These are phyloP conservation scores for Starmera quercuum DNA, from an alignment of 805 yeast genomes.

Conservation along the genomic window DNA sequence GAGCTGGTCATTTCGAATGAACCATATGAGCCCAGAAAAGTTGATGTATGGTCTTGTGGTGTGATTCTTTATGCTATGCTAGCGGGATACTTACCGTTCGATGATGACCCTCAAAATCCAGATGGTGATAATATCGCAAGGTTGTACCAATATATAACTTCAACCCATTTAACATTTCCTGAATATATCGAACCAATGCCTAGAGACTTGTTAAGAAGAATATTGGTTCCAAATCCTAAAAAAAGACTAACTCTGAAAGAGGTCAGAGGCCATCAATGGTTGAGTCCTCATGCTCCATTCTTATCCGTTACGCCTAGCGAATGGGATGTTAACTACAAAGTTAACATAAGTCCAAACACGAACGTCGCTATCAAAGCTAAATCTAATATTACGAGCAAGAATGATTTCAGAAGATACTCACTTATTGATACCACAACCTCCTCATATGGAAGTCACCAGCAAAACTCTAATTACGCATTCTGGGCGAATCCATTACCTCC, in stretches of 20 bases:
- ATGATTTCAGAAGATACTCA: constrained; percentile 29
- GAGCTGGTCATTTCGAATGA: constrained; percentile 83
- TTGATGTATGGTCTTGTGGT: constrained; percentile 96
- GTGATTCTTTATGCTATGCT: constrained; percentile 93
- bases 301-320: constrained; percentile 79
- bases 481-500: constrained; percentile 58
- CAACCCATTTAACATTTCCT: constrained; percentile 90
- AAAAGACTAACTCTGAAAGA: constrained; percentile 62
- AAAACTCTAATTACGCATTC: constrained; percentile 21
- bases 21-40: constrained; percentile 88
- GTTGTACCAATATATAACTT: constrained; percentile 84
- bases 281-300: constrained; percentile 75
- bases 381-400: constrained; percentile 15
- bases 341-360: constrained; percentile 19
- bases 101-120: constrained; percentile 94
- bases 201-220: constrained; percentile 79
- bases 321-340: constrained; percentile 60
- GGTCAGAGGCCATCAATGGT: constrained; percentile 81
- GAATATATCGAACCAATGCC: constrained; percentile 88
- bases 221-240: constrained; percentile 78
- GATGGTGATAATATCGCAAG: constrained; percentile 92
- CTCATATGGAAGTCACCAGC: constrained; percentile 33
- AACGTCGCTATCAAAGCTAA: constrained; percentile 2
- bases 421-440: constrained; percentile 35
- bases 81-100: constrained; percentile 95